Evolutionary conservation across 768 basidiomycete species (phyloP).

Genomic region (Amyloporia xantha): DNA sequence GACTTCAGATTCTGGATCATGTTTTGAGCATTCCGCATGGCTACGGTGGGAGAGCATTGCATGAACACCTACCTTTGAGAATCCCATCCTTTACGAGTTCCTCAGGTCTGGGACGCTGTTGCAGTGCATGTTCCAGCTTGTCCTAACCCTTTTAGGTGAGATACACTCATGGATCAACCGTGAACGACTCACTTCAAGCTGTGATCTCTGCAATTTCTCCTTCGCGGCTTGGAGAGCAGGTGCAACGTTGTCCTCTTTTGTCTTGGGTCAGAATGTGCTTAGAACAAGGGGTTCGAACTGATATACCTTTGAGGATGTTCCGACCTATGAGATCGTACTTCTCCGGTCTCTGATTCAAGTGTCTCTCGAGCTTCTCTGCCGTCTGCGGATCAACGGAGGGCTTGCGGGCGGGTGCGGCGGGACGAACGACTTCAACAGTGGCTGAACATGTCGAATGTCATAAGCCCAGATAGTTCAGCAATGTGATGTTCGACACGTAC

Average conservation of each 20-base stretch:
- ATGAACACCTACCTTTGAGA: conserved; percentile 32
- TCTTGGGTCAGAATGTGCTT: no score
- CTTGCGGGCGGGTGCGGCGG: conserved; percentile 16
- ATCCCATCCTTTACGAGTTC: conserved; percentile 64
- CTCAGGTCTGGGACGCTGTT: conserved; percentile 50
- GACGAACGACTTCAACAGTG: not conserved
- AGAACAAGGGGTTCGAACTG: not conserved
- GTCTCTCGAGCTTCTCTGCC: conserved; percentile 45
- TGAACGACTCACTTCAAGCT: conserved; percentile 56
- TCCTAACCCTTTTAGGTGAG: conserved; percentile 33
- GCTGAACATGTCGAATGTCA: not conserved
- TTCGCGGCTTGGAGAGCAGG: conserved; percentile 54
- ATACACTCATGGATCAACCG: not conserved
- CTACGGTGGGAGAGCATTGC: not conserved
- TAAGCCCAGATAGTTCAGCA: not conserved
- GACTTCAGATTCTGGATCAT: conserved; percentile 3
- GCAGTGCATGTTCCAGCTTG: conserved; percentile 55
- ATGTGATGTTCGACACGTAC: not conserved
- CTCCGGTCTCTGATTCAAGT: conserved; percentile 47
- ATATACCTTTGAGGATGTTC: conserved; percentile 62
- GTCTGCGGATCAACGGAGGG: conserved; percentile 28
- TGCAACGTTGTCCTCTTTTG: conserved; percentile 58
- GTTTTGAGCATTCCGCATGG: not conserved
- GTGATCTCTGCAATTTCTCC: conserved; percentile 53
- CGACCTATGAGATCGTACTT: conserved; percentile 56